Base-by-base conservation (phyloP, 2,329 filamentous ascomycete species). In the Taxawa tesnikishii region DNA sequence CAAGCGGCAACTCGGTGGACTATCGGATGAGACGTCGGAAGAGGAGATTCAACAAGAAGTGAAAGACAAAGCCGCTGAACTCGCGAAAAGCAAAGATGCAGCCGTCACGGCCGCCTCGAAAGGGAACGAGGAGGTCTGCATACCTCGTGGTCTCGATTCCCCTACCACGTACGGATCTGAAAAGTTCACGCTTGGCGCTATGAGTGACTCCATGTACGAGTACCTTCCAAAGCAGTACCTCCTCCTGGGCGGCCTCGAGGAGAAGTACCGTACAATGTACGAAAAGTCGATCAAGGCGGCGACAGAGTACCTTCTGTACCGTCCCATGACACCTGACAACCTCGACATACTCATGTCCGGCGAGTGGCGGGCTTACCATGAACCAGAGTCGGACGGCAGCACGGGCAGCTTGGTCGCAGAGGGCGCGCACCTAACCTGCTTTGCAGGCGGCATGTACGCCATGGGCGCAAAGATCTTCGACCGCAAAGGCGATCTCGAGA, bases 341-440 rank as follows among this genome's bases (percentile, higher is more conserved):
- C 70, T 70, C 31, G 73, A 88, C 38, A 70, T 90, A n/a, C 65
- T 90, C 3, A 74, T 90, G 38, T 73, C 81, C 0, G 79, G 79
- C 15, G 75, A 74, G 5, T 49, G 47, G 4, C 24, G 25, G 2
- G 38, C 36, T 2, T 35, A 28, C 11, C 6, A 23, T 15, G 24
- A 24, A 7, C 26, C 12, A 8, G 16, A 23, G 18, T 12, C 26
- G 13, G 30, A 35, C 5, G 24, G 11, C 3, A n/a, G 28, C 1
- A 18, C 28, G 10, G 41, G 51, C 1, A 48, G 48, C 3, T 49
- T 63, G 9, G 53, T 59, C 10, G 47, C 66, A 0, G 55, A 63
- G 37, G 58, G 52, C 12, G 63, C 68, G 36, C 67, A 73, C 47
- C 55, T 70, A 6, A 55, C 60, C 4, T 73, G 69, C 40, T 73